Conservation (phyloP, 208 protist genomes). For the Leishmania tarentolae region DNA sequence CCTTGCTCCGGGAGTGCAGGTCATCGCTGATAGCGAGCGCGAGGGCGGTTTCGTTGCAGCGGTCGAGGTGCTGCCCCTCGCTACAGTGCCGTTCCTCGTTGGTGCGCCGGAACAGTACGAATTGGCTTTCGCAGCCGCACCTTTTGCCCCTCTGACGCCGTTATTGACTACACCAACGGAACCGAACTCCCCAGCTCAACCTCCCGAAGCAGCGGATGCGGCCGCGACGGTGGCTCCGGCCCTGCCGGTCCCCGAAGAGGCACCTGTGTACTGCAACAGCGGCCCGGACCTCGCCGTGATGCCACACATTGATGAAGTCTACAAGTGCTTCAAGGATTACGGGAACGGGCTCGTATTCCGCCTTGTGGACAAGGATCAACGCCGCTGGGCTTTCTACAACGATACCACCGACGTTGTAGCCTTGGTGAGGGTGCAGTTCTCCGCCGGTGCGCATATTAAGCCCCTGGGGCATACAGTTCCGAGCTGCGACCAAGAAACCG, state of each 20-base stretch:
- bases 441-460: slow-evolving; percentile 30
- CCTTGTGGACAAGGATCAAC: slow-evolving; percentile 44
- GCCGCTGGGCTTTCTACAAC: slow-evolving; percentile 82
- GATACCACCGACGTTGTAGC: slow-evolving; percentile 65
- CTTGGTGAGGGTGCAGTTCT: slow-evolving; percentile 50
- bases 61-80: slow-evolving; percentile 57
- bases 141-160: slow-evolving; percentile 26
- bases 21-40: slow-evolving; percentile 31
- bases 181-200: neutral
- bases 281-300: slow-evolving; percentile 51
- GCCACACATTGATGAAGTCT: slow-evolving; percentile 42
- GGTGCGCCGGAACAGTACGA: slow-evolving; percentile 55
- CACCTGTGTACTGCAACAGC: slow-evolving; percentile 43
- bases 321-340: slow-evolving; percentile 80
- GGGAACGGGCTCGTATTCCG: slow-evolving; percentile 82
- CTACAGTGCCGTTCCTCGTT: slow-evolving; percentile 61
- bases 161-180: neutral
- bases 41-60: slow-evolving; percentile 48
- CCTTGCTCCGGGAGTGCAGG: slow-evolving; percentile 39
- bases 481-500: slow-evolving; percentile 42
- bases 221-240: neutral
- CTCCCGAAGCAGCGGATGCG: neutral
- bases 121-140: slow-evolving; percentile 54
- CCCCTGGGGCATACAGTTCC: slow-evolving; percentile 46
- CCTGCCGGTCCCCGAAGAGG: slow-evolving; percentile 17